These are phyloP conservation scores for Tetrastigma voinierianum DNA, from an alignment of 164 flowering plant species.

Conservation along the genomic window DNA sequence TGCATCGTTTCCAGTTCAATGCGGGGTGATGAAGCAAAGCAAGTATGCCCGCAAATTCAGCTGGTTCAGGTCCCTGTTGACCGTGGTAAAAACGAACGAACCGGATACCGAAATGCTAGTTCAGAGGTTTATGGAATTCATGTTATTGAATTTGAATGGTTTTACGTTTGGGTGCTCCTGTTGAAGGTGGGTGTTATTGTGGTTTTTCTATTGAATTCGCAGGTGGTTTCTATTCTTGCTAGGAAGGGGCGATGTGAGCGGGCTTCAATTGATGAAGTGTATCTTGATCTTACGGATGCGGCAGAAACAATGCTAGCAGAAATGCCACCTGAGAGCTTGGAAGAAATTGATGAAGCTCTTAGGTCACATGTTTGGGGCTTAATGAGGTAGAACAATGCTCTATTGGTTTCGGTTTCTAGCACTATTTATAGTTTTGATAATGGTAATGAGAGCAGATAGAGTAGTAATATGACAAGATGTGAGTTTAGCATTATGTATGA, in stretches of 20 bases:
- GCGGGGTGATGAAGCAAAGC: constrained; percentile 97
- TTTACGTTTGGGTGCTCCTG: background rate
- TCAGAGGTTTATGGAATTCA: constrained; percentile 67
- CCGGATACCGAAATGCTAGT: constrained; percentile 79
- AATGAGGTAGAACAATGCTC: constrained; percentile 36
- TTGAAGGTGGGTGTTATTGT: constrained; percentile 1
- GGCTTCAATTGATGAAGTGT: constrained; percentile 96
- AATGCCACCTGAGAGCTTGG: constrained; percentile 73
- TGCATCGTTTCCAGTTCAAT: constrained; percentile 87
- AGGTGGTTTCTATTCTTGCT: constrained; percentile 91
- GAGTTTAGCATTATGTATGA: no score
- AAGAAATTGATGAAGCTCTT: constrained; percentile 57
- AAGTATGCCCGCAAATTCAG: constrained; percentile 80
- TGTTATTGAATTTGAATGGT: background rate
- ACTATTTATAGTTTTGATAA: background rate
- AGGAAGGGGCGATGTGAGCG: constrained; percentile 82
- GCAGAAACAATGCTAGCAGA: constrained; percentile 77
- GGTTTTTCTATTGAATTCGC: constrained; percentile 9
- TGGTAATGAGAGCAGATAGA: background rate
- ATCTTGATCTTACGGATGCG: constrained; percentile 92
- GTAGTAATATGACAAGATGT: background rate
- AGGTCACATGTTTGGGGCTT: constrained; percentile 87
- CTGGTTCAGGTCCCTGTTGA: constrained; percentile 94
- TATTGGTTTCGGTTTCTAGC: background rate
- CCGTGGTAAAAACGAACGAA: constrained; percentile 90